Percentiles rank a stretch among this genome's conserved stretches.
Evolutionary conservation across 495 filamentous ascomycete genomes (phyloP).

Genomic region (Endocarpon pusillum): DNA sequence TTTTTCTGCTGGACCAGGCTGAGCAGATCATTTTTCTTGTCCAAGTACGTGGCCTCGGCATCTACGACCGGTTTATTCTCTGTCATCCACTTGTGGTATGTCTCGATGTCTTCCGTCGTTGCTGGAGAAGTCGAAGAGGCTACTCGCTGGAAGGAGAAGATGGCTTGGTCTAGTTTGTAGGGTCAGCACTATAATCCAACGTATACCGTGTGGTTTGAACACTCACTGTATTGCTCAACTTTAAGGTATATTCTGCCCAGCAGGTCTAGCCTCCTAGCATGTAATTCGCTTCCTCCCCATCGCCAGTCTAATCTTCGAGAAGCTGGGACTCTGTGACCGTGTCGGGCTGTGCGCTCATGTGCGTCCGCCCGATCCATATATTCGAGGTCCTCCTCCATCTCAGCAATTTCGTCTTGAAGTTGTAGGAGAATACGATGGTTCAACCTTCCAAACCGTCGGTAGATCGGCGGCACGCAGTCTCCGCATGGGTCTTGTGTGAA

Average conservation of each 20-base stretch:
- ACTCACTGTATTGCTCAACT: conserved; percentile 69
- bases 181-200: background rate
- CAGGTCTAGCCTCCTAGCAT: conserved; percentile 53
- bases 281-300: conserved; percentile 48
- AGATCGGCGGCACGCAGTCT: conserved; percentile 58
- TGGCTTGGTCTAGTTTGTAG: conserved; percentile 60
- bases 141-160: conserved; percentile 55
- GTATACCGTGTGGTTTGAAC: background rate
- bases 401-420: conserved; percentile 71
- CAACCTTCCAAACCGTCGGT: conserved; percentile 67
- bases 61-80: conserved; percentile 42
- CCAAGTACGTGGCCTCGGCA: conserved; percentile 51
- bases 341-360: conserved; percentile 37
- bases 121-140: no score
- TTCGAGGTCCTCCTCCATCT: conserved; percentile 61
- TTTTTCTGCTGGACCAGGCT: conserved; percentile 23
- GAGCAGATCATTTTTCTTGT: conserved; percentile 47
- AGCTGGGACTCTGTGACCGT: conserved; percentile 37
- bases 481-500: no score
- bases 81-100: conserved; percentile 51
- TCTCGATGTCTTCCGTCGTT: conserved; percentile 39
- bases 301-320: conserved; percentile 45
- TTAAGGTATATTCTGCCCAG: conserved; percentile 58
- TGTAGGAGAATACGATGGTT: conserved; percentile 77
- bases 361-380: conserved; percentile 55